Evolutionary conservation across 169 alveolate species (phyloP), one percentile per base, ranked within the genome.

Genomic region (Cystoisospora suis): DNA sequence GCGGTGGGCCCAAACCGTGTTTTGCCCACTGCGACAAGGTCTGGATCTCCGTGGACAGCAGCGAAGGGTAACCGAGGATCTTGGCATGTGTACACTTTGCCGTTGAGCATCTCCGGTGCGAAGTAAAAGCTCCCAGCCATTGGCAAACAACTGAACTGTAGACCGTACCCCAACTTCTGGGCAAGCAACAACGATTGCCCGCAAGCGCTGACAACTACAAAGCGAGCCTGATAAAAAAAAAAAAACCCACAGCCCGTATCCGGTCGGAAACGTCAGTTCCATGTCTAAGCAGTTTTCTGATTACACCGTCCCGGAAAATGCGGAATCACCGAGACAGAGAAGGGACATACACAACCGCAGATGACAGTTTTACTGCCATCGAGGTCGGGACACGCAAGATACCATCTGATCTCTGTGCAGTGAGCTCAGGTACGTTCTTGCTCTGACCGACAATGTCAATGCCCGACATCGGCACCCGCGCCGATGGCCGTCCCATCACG

Each of bases 1-100:
- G 98, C 98, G 12, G 98, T 96, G 3, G 98, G 98, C 0, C 98
- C 98, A 46, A 96, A 94, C 29, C 98, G 90, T 1, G 97, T 95
- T 90, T 95, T 90, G 47, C 94, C 94, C 29, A 91, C 95, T 38
- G 86, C 90, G 0, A 95, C 95, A 17, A 96, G 94, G 81, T 96
- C 98, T 0, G 98, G 98, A 79, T 96, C 98, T 3, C 98, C 98
- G 91, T 96, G 98, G n/a, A 96, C 94, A 0, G 98, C 98, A 29
- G 97, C 97, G 86, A 96, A 96, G 38, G 98, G 98, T 9, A 96
- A 92, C 32, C 94, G 94, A 29, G 98, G 97, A 90, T 96, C 95
- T 77, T 96, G 98, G 44, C 96, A 96, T 12, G 98, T 96, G 92
- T 96, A 96, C 3, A 96, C 98, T 77, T 96, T 96, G 20, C 98